phyloP scores from a whole-genome alignment of 2,329 filamentous ascomycete genomes.

The Arthrobotrys iridis region DNA sequence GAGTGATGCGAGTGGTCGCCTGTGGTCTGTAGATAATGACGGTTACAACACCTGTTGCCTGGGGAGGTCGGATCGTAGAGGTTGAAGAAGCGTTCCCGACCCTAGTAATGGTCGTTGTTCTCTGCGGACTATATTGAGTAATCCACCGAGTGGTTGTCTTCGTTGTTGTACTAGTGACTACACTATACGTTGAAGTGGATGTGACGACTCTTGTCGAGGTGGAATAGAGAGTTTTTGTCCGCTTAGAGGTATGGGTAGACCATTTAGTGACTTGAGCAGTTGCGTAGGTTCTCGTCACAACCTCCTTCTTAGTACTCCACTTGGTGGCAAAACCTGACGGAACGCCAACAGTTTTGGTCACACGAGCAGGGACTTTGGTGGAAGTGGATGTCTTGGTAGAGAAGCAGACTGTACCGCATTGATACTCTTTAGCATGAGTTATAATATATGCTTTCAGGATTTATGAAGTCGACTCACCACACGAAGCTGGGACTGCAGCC shows the following conservation, averaged over 20 bases:
- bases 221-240: constrained; percentile 10
- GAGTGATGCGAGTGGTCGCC: neutral
- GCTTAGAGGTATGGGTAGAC: neutral
- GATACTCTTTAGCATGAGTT: neutral
- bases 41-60: neutral
- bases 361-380: neutral
- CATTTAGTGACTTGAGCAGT: constrained; percentile 1
- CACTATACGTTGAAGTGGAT: neutral
- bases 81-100: neutral
- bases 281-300: neutral
- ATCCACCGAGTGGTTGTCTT: neutral
- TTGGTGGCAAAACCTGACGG: neutral
- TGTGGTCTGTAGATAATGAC: constrained; percentile 17
- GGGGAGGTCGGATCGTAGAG: neutral
- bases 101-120: constrained; percentile 5
- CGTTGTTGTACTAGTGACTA: neutral
- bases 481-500: neutral
- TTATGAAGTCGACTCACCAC: neutral
- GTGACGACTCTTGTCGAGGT: constrained; percentile 7
- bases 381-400: neutral
- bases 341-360: neutral
- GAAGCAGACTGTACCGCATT: neutral
- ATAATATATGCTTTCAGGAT: neutral
- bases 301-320: constrained; percentile 3
- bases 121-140: neutral